Conservation (phyloP, 768 basidiomycete genomes). For the Auricularia sp. region DNA sequence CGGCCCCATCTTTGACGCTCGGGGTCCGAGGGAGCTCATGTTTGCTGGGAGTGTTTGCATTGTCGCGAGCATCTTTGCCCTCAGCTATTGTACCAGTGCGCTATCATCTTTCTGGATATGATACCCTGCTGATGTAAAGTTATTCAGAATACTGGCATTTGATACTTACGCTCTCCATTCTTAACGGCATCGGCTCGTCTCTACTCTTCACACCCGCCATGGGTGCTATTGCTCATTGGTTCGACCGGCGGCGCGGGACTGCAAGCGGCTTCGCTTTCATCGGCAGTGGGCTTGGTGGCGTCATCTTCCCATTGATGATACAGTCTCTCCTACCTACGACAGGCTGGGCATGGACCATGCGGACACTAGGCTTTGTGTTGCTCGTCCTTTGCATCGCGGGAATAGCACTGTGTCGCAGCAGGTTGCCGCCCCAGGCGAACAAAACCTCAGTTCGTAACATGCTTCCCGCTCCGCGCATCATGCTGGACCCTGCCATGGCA, state of each 20-base stretch:
- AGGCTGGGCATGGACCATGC: neutral
- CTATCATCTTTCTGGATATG: neutral
- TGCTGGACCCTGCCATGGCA: neutral
- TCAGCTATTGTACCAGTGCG: neutral
- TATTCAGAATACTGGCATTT: neutral
- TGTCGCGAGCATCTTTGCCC: neutral
- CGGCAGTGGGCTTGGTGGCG: neutral
- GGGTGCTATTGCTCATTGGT: neutral
- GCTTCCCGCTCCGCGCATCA: neutral
- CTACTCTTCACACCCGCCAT: neutral
- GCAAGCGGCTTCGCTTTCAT: neutral
- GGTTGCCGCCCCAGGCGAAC: neutral
- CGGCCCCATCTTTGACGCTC: neutral
- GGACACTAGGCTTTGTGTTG: neutral
- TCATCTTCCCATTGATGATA: neutral
- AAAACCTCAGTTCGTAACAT: neutral
- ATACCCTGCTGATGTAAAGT: neutral
- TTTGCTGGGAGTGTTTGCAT: neutral
- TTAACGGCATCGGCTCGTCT: neutral
- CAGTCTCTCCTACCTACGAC: neutral
- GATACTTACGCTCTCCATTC: neutral
- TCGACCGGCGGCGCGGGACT: neutral
- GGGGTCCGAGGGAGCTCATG: neutral
- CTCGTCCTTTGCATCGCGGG: neutral
- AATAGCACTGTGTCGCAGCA: neutral